Evolutionary conservation across 331 rosid species (phyloP).

Genomic region (Phaseolus coccineus): DNA sequence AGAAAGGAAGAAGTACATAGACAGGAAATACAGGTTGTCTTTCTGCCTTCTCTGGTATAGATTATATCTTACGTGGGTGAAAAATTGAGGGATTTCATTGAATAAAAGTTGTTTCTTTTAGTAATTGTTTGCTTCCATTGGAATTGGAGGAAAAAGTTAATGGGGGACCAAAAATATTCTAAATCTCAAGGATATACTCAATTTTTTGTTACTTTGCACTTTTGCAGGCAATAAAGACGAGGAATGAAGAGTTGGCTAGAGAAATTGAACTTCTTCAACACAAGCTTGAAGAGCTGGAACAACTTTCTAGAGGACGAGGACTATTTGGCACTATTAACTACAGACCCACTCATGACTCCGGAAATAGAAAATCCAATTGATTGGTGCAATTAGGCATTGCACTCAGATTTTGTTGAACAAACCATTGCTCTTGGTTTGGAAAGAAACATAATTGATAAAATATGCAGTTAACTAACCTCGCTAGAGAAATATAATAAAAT

Average conservation of each 20-base stretch:
- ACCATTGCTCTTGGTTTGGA: slow-evolving; percentile 19
- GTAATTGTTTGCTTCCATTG: background rate
- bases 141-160: slow-evolving; percentile 8
- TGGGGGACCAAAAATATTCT: slow-evolving; percentile 16
- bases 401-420: background rate
- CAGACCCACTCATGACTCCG: slow-evolving; percentile 12
- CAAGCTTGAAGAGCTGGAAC: slow-evolving; percentile 44
- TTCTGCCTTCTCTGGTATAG: slow-evolving; percentile 17
- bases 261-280: slow-evolving; percentile 44
- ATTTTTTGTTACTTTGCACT: slow-evolving; percentile 5
- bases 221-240: slow-evolving; percentile 44
- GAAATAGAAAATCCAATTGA: slow-evolving; percentile 41
- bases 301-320: slow-evolving; percentile 52
- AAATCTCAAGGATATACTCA: slow-evolving; percentile 22
- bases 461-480: background rate
- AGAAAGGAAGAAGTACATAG: slow-evolving; percentile 80
- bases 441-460: background rate
- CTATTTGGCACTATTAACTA: slow-evolving; percentile 40
- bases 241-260: slow-evolving; percentile 42
- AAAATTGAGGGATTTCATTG: slow-evolving; percentile 33
- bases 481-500: background rate
- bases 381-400: slow-evolving; percentile 35
- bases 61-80: slow-evolving; percentile 11
- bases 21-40: slow-evolving; percentile 73
- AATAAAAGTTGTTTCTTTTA: slow-evolving; percentile 20